phyloP scores from a whole-genome alignment of 768 basidiomycete genomes.

The Porphyrellus cyaneotinctus region DNA sequence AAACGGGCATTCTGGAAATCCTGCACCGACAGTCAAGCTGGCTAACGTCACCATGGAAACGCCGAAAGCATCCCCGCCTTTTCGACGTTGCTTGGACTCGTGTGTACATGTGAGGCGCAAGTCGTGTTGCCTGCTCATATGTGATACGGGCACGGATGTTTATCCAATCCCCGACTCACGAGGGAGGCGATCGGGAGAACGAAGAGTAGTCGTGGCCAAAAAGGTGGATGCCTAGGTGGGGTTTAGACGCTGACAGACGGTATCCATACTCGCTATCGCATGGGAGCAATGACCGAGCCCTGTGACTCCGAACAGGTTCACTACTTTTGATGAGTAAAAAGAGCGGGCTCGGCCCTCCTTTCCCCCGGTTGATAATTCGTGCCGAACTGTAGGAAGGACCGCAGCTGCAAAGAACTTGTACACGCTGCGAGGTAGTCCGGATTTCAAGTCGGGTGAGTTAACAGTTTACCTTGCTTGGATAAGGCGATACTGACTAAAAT shows the following conservation, averaged over 20 bases:
- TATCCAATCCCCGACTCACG: background rate
- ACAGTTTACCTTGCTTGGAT: background rate
- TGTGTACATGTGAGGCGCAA: background rate
- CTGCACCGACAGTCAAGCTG: background rate
- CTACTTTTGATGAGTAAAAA: background rate
- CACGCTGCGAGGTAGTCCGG: background rate
- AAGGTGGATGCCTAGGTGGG: background rate
- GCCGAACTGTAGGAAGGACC: background rate
- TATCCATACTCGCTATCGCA: background rate
- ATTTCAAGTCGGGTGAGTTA: background rate
- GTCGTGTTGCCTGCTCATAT: background rate
- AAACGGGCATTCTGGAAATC: background rate
- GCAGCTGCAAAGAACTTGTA: background rate
- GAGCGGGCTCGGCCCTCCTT: background rate
- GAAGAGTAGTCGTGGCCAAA: background rate
- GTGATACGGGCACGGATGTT: background rate
- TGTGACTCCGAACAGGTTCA: background rate
- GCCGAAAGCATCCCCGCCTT: background rate
- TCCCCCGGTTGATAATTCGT: background rate
- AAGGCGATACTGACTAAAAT: background rate
- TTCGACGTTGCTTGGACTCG: background rate
- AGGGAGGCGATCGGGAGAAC: background rate
- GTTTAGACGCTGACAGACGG: background rate
- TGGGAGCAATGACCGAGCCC: background rate
- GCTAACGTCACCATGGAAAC: slow-evolving; percentile 1